Percentiles rank a stretch among this genome's conserved stretches.
Conservation (phyloP, 2,329 filamentous ascomycete genomes). For the Aplosporella prunicola region DNA sequence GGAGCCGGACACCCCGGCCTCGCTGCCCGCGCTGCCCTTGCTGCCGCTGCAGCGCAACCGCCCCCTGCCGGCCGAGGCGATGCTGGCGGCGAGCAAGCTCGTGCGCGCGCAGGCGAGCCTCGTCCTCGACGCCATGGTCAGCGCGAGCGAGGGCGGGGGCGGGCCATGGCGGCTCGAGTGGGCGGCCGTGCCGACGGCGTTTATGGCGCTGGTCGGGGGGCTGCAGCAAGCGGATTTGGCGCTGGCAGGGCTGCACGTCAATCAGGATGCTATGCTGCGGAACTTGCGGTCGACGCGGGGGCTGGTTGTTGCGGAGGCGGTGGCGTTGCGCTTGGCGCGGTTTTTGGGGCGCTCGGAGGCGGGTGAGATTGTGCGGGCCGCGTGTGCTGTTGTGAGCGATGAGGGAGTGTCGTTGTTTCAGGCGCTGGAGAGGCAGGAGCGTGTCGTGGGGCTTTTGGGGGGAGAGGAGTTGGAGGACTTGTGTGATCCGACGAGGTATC, state of each 20-base stretch:
- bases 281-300: constrained; percentile 45
- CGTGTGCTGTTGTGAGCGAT: constrained; percentile 43
- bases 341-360: constrained; percentile 44
- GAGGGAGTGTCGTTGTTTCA: constrained; percentile 35
- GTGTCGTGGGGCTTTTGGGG: constrained; percentile 36
- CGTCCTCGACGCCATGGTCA: constrained; percentile 48
- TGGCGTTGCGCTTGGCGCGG: constrained; percentile 52
- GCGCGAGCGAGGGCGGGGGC: constrained; percentile 48
- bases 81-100: constrained; percentile 46
- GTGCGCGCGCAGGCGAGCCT: constrained; percentile 44
- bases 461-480: constrained; percentile 41
- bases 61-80: constrained; percentile 49
- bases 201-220: constrained; percentile 44
- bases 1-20: constrained; percentile 36
- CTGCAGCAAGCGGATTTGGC: constrained; percentile 47
- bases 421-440: constrained; percentile 29
- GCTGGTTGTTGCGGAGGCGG: constrained; percentile 48
- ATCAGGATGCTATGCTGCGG: constrained; percentile 39
- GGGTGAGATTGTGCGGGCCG: constrained; percentile 48
- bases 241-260: constrained; percentile 42
- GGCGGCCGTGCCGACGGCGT: constrained; percentile 46
- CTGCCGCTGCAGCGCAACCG: constrained; percentile 44
- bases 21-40: constrained; percentile 25
- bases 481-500: constrained; percentile 46
- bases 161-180: constrained; percentile 53